Evolutionary conservation across 371 early-diverging fungal species (phyloP), one percentile per base, ranked within the genome.

Genomic region (Mucor saturninus): DNA sequence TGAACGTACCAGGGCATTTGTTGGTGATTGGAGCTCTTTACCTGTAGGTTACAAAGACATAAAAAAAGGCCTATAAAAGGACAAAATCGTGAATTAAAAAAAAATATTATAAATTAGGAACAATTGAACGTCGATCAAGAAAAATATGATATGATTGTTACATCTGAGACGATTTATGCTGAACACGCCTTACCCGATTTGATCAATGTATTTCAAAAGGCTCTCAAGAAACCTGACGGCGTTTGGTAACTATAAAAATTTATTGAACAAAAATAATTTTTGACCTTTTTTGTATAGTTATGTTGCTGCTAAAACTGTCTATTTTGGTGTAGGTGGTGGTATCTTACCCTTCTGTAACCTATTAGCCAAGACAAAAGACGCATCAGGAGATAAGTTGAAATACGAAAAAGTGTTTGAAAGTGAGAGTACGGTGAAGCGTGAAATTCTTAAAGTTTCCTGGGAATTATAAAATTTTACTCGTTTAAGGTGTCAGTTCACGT

Each of bases 111-210:
- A 50, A 50, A 30, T 50, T 56, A 72, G 75, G 64, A 65, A 51
- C 64, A 58, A 71, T 60, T 74, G 54, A 57, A 61, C 21, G 65
- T 64, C 26, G 68, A 79, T 46, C 72, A 77, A 21, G 77, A 86
- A 40, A 79, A 83, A 67, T 96, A 94, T 59, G 93, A 96, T 69
- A 61, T 96, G 63, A 82, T 98, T 48, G 68, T 98, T 39, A 93
- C 96, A n/a, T 92, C 95, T 29, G 98, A 98, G 72, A 96, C 95
- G 3, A 93, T 98, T 39, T 98, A 98, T 74, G 83, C 89, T 15
- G 79, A 87, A 40, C 84, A 90, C 38, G 81, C 89, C 2, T 74
- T 85, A 14, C 78, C 72, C 30, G 80, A 81, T 50, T 78, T 94
- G 29, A 82, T 89, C 57, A 63, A 77, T 43, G 79, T 88, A 15